Percentiles rank a stretch among this genome's conserved stretches.
phyloP scores from a whole-genome alignment of 225 moss, liverwort and hornwort species.

The Pleurozium schreberi region DNA sequence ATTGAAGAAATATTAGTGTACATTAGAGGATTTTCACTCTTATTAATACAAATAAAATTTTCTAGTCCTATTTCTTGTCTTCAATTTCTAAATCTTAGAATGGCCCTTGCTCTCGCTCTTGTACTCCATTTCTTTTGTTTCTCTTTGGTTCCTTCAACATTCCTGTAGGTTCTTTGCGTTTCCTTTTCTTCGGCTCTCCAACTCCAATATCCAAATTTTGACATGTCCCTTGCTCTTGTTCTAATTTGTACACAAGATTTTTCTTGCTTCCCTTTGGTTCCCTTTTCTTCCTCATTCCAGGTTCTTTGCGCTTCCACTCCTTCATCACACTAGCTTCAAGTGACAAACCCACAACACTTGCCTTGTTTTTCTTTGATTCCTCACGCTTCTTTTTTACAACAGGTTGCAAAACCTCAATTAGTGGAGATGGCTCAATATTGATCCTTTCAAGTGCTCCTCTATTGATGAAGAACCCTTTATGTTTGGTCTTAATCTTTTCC shows the following conservation, averaged over 20 bases:
- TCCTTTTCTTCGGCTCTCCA: neutral
- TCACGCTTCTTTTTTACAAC: neutral
- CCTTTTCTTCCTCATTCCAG: neutral
- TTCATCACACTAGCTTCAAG: neutral
- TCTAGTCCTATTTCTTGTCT: too few species aligned
- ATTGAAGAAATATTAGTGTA: too few species aligned
- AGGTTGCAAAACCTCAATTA: neutral
- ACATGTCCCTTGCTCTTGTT: neutral
- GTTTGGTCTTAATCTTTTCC: neutral
- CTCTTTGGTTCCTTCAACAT: neutral
- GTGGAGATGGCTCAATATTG: neutral
- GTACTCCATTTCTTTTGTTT: neutral
- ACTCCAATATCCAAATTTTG: too few species aligned
- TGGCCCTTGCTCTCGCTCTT: neutral
- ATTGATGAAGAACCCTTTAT: neutral
- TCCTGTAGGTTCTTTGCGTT: neutral
- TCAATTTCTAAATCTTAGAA: too few species aligned
- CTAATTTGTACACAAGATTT: too few species aligned
- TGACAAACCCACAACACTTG: too few species aligned
- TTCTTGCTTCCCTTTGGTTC: neutral
- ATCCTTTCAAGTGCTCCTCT: neutral
- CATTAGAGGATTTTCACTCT: too few species aligned
- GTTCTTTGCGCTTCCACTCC: too few species aligned
- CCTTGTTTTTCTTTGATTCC: neutral
- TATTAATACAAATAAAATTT: too few species aligned